Evolutionary conservation across 164 flowering plant species (phyloP), one percentile per base, ranked within the genome.

Genomic region (Chimonanthus praecox): DNA sequence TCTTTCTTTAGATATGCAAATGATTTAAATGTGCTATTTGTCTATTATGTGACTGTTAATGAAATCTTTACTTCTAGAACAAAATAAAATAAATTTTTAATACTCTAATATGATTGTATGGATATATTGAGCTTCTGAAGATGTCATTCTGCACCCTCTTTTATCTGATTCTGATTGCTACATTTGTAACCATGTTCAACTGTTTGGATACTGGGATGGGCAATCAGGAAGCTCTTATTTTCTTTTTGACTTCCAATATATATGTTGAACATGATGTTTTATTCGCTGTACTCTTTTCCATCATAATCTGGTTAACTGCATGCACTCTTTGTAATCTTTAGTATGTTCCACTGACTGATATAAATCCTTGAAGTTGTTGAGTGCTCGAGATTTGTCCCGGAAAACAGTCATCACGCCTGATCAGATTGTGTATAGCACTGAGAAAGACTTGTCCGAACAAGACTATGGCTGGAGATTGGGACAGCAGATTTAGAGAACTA

Each of bases 321-420:
- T 15, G 65, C 8, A 8, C 7, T 10, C 7, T 62, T 62, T 33
- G 6, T 66, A n/a, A 66, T 18, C 8, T 44, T 66, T 44, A 46
- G n/a, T 15, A 44, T 44, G 7, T 46, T 44, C 68, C 4, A 6
- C 60, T 54, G 4, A 20, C 68, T 46, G 16, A 54, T 6, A 48
- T 54, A 68, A 67, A 47, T 18, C 16, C 77, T 3, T 72, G 68
- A 90, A 96, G 99, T 84, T 96, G 72, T 74, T 88, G 68, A 89
- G 92, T 86, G 98, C 98, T 72, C 94, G 99, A 70, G 93, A 96
- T 83, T 89, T 94, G 98, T 91, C 98, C 18, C 89, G 90, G 71
- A 87, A 78, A 76, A 94, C 94, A 2, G 85, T 90, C 47, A 94
- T 96, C 16, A 88, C 98, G 9, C 79, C 82, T 76, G 97, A 96